phyloP scores from a whole-genome alignment of 495 filamentous ascomycete genomes.

The Penicillium bialowiezense region DNA sequence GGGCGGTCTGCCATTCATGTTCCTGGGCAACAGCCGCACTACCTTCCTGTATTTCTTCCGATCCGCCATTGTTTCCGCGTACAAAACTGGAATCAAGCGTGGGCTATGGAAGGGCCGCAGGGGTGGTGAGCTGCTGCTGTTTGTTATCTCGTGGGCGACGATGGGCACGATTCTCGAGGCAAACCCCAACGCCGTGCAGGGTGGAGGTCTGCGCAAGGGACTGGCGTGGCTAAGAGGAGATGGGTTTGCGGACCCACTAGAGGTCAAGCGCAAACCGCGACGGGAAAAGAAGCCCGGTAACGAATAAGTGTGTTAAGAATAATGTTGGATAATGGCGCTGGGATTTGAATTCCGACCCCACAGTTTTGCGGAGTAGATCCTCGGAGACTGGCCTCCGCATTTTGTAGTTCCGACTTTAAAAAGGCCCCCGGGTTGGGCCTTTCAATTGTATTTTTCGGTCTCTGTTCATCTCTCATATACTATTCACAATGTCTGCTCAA shows the following conservation, averaged over 20 bases:
- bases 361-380: conserved; percentile 10
- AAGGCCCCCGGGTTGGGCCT: no score
- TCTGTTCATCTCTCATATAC: neutral
- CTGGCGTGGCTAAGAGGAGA: conserved; percentile 74
- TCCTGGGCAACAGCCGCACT: conserved; percentile 62
- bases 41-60: conserved; percentile 69
- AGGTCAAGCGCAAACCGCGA: conserved; percentile 31
- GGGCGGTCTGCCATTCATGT: conserved; percentile 74
- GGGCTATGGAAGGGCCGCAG: conserved; percentile 77
- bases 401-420: neutral
- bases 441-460: neutral
- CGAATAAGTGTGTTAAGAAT: neutral
- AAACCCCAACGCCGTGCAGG: conserved; percentile 63
- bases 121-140: conserved; percentile 78
- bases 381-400: conserved; percentile 25
- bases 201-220: conserved; percentile 65
- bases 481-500: conserved; percentile 33
- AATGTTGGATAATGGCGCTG: no score
- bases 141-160: conserved; percentile 71
- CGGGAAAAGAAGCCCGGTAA: conserved; percentile 25
- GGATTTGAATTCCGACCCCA: no score
- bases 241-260: conserved; percentile 52
- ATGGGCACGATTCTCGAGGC: conserved; percentile 77
- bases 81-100: conserved; percentile 88
- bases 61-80: conserved; percentile 71